Percentiles rank a stretch among this genome's conserved stretches.
phyloP scores from a whole-genome alignment of 306 rosid species.

The Senna siamea region DNA sequence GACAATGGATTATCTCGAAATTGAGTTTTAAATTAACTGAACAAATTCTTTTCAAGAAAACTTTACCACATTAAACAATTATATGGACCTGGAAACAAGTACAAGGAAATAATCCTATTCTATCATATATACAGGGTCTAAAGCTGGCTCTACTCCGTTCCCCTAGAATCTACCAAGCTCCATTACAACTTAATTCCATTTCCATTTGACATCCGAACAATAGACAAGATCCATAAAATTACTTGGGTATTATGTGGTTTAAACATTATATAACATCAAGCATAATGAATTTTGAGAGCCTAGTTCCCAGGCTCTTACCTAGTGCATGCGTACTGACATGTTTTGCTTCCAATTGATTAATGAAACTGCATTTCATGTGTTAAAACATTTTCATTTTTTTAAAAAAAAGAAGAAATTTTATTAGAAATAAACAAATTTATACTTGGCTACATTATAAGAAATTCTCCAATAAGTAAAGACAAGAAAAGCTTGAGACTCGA shows the following conservation, averaged over 20 bases:
- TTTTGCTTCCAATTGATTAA: not conserved
- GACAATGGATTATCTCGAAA: not conserved
- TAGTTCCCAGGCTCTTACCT: not conserved
- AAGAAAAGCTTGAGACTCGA: too few species aligned
- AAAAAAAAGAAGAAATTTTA: too few species aligned
- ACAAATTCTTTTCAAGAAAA: not conserved
- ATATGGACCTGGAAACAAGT: not conserved
- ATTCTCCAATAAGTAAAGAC: too few species aligned
- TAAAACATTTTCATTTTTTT: not conserved
- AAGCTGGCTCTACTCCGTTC: not conserved
- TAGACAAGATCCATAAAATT: not conserved
- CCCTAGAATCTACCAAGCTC: not conserved
- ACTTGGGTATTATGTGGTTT: not conserved
- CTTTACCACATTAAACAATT: not conserved
- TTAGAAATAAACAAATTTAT: too few species aligned
- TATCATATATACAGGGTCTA: not conserved
- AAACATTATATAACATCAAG: too few species aligned
- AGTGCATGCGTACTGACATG: conserved; percentile 14
- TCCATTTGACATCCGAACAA: not conserved
- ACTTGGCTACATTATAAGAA: too few species aligned
- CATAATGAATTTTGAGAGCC: not conserved
- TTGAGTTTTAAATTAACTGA: not conserved
- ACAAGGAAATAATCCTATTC: not conserved
- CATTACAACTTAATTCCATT: not conserved
- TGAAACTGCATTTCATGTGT: not conserved